phyloP scores from a whole-genome alignment of 768 basidiomycete genomes.

The Rhizopogon vesiculosus region DNA sequence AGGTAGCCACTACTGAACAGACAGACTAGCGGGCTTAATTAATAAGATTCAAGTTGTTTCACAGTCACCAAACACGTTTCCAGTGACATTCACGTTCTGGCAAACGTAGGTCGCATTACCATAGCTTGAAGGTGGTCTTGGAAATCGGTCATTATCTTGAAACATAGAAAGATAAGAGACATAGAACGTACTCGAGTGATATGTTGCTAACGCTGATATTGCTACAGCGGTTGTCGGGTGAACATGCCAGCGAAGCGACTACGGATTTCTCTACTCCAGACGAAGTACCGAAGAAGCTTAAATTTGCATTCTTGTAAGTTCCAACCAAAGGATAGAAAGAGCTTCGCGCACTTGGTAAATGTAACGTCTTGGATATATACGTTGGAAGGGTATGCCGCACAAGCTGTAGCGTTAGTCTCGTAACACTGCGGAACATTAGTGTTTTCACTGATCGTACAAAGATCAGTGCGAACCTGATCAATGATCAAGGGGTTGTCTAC shows the following conservation, averaged over 20 bases:
- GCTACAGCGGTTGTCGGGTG: constrained; percentile 31
- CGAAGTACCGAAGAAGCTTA: constrained; percentile 32
- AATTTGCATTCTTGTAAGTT: constrained; percentile 26
- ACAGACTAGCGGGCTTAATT: background rate
- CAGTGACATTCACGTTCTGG: constrained; percentile 47
- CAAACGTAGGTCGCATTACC: constrained; percentile 46
- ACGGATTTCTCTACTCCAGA: constrained; percentile 34
- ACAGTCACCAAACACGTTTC: constrained; percentile 39
- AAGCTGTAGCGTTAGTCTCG: constrained; percentile 26
- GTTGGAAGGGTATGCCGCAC: constrained; percentile 33
- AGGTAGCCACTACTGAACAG: background rate
- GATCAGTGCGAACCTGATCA: constrained; percentile 22
- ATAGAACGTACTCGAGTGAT: constrained; percentile 35
- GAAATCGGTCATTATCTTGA: background rate
- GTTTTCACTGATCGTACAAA: background rate
- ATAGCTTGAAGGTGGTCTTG: constrained; percentile 30
- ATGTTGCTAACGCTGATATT: constrained; percentile 45
- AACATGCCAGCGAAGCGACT: constrained; percentile 40
- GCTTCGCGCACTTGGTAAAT: constrained; percentile 20
- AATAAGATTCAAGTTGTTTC: constrained; percentile 8
- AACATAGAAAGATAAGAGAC: background rate
- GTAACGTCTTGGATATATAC: constrained; percentile 38
- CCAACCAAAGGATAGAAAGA: background rate
- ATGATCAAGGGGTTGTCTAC: constrained; percentile 41
- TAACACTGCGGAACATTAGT: constrained; percentile 27